Evolutionary conservation across 2,329 filamentous ascomycete species (phyloP), one percentile per base, ranked within the genome.

Genomic region (Colletotrichum cordylinicola): DNA sequence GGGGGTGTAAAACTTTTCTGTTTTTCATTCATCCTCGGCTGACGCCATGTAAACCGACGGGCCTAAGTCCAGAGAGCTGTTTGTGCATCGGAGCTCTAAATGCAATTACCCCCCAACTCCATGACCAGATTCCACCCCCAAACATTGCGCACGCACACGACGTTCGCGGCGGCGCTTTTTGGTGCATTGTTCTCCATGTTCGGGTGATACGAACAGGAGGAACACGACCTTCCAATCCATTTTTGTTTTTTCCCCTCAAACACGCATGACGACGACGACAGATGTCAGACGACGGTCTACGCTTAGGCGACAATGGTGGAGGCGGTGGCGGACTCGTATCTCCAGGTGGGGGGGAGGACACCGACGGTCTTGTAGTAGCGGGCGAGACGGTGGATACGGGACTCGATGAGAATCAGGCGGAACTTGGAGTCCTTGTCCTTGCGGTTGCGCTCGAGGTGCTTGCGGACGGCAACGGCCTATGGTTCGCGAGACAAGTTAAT

Each of bases 381-480:
- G 86, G 96, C 97, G 82, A 99, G 94, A 91, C 97, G 96, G 94
- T 99, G 97, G 90, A 99, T 98, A 90, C 98, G 95, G 87, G 97
- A 98, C 93, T 99, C 97, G 90, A 99, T 98, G 84, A 99, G 94
- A 96, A 99, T 99, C 81, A 99, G 95, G 87, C 97, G 96, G 95
- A 99, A 99, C 93, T 99, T 99, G 92, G 94, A 95, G 93, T 99
- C 97, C 92, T 96, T 98, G 93, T 99, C 97, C 94, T 99, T 99
- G 90, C 97, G 96, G 94, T 99, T 99, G 90, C 95, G 95, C 93
- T 98, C 96, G 82, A 99, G 95, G 91, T 99, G 98, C 95, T 99
- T 99, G 91, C 97, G 96, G 91, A 99, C 97, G 86, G 96, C 94
- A 84, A 98, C 96, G 83, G 96, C 96, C 96, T 97, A 78, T 39